Conservation (phyloP, 1,284 basidiomycete species). For the Apiotrichum porosum region DNA sequence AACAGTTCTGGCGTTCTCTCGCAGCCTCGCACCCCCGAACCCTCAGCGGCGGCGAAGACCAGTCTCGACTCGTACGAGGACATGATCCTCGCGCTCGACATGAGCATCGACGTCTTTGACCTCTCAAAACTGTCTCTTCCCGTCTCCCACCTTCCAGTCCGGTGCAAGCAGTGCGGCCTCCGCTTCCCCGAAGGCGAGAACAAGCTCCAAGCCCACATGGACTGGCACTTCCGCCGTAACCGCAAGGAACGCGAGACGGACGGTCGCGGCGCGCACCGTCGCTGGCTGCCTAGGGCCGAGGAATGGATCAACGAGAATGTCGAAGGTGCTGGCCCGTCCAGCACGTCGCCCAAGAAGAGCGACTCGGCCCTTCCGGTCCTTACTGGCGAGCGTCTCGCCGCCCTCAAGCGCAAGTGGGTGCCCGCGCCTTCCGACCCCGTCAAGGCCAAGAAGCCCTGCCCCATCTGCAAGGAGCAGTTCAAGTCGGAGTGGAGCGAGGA, state of each 20-base stretch:
- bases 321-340: conserved; percentile 32
- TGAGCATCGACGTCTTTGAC: conserved; percentile 66
- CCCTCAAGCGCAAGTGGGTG: conserved; percentile 72
- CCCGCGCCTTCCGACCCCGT: conserved; percentile 70
- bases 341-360: conserved; percentile 13
- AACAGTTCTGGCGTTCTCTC: conserved; percentile 35
- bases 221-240: conserved; percentile 96
- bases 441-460: conserved; percentile 71
- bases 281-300: conserved; percentile 82
- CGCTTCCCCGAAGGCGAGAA: conserved; percentile 75
- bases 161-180: conserved; percentile 91
- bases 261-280: conserved; percentile 81
- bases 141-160: conserved; percentile 67
- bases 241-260: conserved; percentile 76
- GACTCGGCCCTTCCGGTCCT: conserved; percentile 18
- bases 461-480: conserved; percentile 92
- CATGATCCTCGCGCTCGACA: conserved; percentile 62
- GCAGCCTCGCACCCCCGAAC: conserved; percentile 53
- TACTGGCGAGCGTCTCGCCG: conserved; percentile 67
- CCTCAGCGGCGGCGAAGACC: conserved; percentile 37
- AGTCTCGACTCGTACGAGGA: conserved; percentile 64
- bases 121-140: conserved; percentile 57
- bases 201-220: conserved; percentile 80
- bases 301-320: conserved; percentile 72
- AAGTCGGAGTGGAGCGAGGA: conserved; percentile 92